phyloP scores from a whole-genome alignment of 1,139 yeast species.

The Scheffersomyces insectosa region DNA sequence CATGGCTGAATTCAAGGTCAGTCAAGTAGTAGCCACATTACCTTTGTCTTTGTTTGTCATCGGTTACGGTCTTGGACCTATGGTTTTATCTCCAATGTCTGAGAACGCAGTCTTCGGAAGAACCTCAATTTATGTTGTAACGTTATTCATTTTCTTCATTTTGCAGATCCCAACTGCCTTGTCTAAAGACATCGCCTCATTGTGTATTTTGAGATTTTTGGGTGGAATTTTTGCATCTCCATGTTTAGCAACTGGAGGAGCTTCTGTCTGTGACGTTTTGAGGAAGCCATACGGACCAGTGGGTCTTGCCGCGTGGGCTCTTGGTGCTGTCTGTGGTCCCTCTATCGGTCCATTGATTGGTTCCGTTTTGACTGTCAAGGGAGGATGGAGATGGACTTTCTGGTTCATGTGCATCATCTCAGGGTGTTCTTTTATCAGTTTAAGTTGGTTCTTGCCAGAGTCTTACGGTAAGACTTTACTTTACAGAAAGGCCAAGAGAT shows the following conservation, averaged over 20 bases:
- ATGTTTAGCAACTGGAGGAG: slow-evolving; percentile 40
- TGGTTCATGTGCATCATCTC: slow-evolving; percentile 38
- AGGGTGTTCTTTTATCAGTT: slow-evolving; percentile 25
- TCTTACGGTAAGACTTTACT: slow-evolving; percentile 35
- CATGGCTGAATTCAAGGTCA: slow-evolving; percentile 27
- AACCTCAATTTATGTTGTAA: slow-evolving; percentile 34
- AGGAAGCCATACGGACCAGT: slow-evolving; percentile 30
- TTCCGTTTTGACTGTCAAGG: slow-evolving; percentile 26
- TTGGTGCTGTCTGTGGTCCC: slow-evolving; percentile 38
- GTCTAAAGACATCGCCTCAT: slow-evolving; percentile 28
- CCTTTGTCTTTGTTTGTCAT: slow-evolving; percentile 39
- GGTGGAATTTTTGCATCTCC: slow-evolving; percentile 40
- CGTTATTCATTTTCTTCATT: slow-evolving; percentile 30
- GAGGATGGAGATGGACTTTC: slow-evolving; percentile 41
- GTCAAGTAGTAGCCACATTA: slow-evolving; percentile 27
- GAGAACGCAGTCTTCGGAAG: slow-evolving; percentile 54
- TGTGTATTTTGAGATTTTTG: slow-evolving; percentile 33
- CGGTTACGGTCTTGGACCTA: slow-evolving; percentile 44
- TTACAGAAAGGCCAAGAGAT: slow-evolving; percentile 35
- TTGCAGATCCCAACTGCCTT: slow-evolving; percentile 36
- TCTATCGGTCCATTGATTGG: slow-evolving; percentile 40
- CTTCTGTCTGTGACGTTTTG: slow-evolving; percentile 32
- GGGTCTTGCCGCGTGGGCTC: slow-evolving; percentile 37
- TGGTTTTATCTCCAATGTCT: slow-evolving; percentile 38
- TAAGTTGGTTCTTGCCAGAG: slow-evolving; percentile 36